Percentiles rank a stretch among this genome's conserved stretches.
Evolutionary conservation across 371 early-diverging fungal species (phyloP).

Genomic region (Rhizopus stolonifer): DNA sequence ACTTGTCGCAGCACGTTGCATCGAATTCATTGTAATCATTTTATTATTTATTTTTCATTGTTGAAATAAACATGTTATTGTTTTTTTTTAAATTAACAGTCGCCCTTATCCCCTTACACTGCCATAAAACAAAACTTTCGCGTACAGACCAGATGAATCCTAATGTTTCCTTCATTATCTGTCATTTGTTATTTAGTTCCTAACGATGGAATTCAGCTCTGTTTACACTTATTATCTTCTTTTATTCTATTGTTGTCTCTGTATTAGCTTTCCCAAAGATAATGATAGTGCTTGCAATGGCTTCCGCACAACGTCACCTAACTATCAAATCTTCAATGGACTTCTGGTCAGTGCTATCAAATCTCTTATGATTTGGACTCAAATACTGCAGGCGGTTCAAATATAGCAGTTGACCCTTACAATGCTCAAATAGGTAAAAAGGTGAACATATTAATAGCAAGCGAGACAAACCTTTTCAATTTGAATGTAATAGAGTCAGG

Average conservation of each 20-base stretch:
- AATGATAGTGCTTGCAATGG: slow-evolving; percentile 16
- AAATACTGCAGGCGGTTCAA: slow-evolving; percentile 9
- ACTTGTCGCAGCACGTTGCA: neutral
- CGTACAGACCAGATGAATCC: too few relatives aligned
- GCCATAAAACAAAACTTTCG: too few relatives aligned
- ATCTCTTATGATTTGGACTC: slow-evolving; percentile 31
- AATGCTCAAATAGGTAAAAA: slow-evolving; percentile 18
- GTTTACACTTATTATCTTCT: neutral
- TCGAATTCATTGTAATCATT: too few relatives aligned
- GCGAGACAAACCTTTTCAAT: slow-evolving; percentile 2
- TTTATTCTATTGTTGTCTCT: neutral
- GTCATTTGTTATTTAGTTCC: too few relatives aligned
- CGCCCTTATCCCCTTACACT: too few relatives aligned
- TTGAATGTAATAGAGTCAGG: slow-evolving; percentile 10
- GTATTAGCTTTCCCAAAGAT: slow-evolving; percentile 17
- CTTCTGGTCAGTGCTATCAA: slow-evolving; percentile 33
- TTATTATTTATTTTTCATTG: too few relatives aligned
- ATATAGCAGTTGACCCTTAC: slow-evolving; percentile 20
- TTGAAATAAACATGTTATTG: too few relatives aligned
- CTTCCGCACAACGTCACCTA: slow-evolving; percentile 35
- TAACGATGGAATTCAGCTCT: neutral
- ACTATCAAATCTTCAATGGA: slow-evolving; percentile 22
- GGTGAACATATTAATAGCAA: slow-evolving; percentile 11
- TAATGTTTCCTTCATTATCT: too few relatives aligned
- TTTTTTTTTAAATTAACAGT: too few relatives aligned